Evolutionary conservation across 2,329 filamentous ascomycete species (phyloP), one percentile per base, ranked within the genome.

Genomic region (Phyllosticta citrichinensis): DNA sequence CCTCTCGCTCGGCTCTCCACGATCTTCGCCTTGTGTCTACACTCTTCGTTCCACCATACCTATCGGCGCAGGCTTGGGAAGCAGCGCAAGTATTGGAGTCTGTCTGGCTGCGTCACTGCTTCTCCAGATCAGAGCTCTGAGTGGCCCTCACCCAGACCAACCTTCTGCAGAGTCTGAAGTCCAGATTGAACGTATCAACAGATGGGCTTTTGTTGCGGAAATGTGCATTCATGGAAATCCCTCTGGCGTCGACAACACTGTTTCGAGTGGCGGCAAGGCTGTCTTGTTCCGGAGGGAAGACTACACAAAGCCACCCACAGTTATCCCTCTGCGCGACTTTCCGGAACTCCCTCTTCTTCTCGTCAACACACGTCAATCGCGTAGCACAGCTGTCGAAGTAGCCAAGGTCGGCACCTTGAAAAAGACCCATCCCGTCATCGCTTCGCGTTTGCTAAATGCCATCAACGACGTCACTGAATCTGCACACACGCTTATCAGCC

Each of bases 201-300:
- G 89, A 64, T 99, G 95, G 94, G 92, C 94, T 0, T 97, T 97
- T 74, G 94, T 99, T 0, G 88, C 88, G 24, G 94, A 99, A 74
- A 88, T 97, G 85, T 94, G 91, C 75, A 97, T 97, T 64, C 94
- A 99, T 71, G 94, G 93, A 47, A 97, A 96, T 70, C 94, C 94
- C 0, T 96, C 91, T 0, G 94, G 94, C 0, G 90, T 99, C 52
- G 94, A 99, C 76, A 99, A 99, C 74, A 99, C 94, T 2, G 93
- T 99, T 27, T 83, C 93, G 12, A 89, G 92, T 12, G 89, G 95
- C 68, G 94, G 94, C 62, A 97, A 96, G 76, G 94, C 92, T 0
- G 91, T 99, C 1, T 80, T 97, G 2, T 99, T 96, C 76, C 87
- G 93, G 69, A 83, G 92, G 58, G 82, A 79, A 57, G 88, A 95